A percentile compares a stretch with the other conserved stretches of the same genome.
These are phyloP conservation scores for Paradendryphiella salina DNA, from an alignment of 2,329 filamentous ascomycete genomes.

Conservation along the genomic window DNA sequence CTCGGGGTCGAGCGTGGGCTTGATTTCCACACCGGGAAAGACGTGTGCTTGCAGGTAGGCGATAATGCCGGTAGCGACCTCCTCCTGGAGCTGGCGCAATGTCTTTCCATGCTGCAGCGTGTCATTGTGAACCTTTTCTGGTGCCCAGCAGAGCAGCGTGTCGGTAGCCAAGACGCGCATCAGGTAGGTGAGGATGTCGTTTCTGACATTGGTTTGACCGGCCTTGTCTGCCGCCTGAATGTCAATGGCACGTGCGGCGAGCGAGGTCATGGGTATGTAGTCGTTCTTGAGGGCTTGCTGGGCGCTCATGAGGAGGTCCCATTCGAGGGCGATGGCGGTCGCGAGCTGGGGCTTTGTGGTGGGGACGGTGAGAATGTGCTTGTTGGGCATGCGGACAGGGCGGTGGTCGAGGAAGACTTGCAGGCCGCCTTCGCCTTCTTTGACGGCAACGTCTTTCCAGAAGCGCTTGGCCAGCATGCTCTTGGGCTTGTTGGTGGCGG, in stretches of 20 bases:
- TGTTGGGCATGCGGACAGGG: conserved; percentile 76
- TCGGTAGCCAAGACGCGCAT: conserved; percentile 92
- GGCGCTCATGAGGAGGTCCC: conserved; percentile 80
- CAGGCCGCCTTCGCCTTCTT: conserved; percentile 61
- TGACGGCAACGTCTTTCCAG: conserved; percentile 81
- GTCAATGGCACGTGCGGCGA: conserved; percentile 81
- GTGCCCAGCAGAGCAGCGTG: conserved; percentile 87
- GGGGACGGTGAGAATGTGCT: conserved; percentile 72
- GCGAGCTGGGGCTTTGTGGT: conserved; percentile 78
- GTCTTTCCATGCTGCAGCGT: conserved; percentile 52
- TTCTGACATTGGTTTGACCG: conserved; percentile 59
- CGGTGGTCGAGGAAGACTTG: conserved; percentile 76
- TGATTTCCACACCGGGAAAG: conserved; percentile 81
- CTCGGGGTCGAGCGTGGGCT: conserved; percentile 76
- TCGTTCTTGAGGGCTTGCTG: conserved; percentile 85
- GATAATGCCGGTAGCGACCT: conserved; percentile 70
- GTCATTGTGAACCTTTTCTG: conserved; percentile 57
- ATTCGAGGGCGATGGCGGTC: conserved; percentile 84
- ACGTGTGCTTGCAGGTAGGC: conserved; percentile 70
- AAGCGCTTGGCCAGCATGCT: conserved; percentile 71
- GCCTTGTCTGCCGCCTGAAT: conserved; percentile 69
- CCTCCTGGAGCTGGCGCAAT: conserved; percentile 73
- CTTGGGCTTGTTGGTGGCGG: conserved; percentile 48
- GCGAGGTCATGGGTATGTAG: conserved; percentile 85
- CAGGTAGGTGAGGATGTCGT: conserved; percentile 66